Evolutionary conservation across 805 yeast species (phyloP).

Genomic region (Yamadazyma olivae): DNA sequence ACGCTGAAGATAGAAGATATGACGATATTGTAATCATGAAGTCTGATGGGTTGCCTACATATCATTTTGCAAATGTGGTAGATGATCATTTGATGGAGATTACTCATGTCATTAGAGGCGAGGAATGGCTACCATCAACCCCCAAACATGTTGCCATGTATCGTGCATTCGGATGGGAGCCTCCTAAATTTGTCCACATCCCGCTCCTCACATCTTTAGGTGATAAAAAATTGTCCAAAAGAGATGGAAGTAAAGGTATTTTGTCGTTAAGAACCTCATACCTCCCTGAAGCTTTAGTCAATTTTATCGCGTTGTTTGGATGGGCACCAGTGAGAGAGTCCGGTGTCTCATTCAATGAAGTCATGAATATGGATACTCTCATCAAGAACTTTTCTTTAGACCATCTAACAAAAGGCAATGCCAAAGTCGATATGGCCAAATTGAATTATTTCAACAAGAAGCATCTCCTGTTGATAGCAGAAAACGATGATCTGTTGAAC

Average conservation of each 20-base stretch:
- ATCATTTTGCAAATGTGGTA: constrained; percentile 92
- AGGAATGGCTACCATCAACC: constrained; percentile 96
- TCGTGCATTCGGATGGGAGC: constrained; percentile 78
- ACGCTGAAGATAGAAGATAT: constrained; percentile 64
- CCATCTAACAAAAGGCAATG: constrained; percentile 87
- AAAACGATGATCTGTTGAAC: background rate
- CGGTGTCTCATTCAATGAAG: constrained; percentile 50
- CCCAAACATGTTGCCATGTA: constrained; percentile 91
- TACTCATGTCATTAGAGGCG: constrained; percentile 95
- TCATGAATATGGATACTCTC: constrained; percentile 50
- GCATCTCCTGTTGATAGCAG: constrained; percentile 32
- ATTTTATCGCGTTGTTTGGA: constrained; percentile 87
- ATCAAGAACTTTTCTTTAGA: constrained; percentile 57
- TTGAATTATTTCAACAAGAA: constrained; percentile 73
- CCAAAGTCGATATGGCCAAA: constrained; percentile 81
- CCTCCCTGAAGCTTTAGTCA: constrained; percentile 82
- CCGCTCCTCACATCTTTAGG: constrained; percentile 75
- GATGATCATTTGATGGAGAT: constrained; percentile 93
- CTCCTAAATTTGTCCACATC: constrained; percentile 83
- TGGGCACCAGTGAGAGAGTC: constrained; percentile 79
- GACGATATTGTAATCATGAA: constrained; percentile 90
- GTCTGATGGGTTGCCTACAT: constrained; percentile 94
- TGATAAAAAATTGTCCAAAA: constrained; percentile 79
- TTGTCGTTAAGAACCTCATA: constrained; percentile 50
- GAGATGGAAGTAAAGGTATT: constrained; percentile 81